Conservation (phyloP, 495 filamentous ascomycete species). For the Staphylotrichum longicolle region DNA sequence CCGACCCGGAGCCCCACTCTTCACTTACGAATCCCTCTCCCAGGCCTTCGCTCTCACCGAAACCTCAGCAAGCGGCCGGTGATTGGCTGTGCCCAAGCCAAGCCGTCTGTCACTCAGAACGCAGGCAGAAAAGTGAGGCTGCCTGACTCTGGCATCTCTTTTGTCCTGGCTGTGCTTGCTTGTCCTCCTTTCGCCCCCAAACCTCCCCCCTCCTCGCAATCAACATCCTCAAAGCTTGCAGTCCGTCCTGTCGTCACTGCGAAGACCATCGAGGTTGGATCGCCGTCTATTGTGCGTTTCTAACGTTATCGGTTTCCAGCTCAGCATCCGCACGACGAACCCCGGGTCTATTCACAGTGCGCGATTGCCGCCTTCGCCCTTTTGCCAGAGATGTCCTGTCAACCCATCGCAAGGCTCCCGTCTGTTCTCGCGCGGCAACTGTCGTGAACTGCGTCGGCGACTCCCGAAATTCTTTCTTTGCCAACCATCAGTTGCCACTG, state of each 20-base stretch:
- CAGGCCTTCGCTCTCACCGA: neutral
- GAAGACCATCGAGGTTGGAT: no score
- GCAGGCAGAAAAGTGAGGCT: slow-evolving; percentile 3
- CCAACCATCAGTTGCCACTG: no score
- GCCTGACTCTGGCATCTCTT: neutral
- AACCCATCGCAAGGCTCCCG: slow-evolving; percentile 5
- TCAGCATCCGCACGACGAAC: neutral
- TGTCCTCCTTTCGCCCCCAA: no score
- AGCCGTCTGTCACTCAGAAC: neutral
- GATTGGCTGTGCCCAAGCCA: neutral
- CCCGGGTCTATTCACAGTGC: no score
- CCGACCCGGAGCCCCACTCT: no score
- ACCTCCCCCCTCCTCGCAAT: neutral
- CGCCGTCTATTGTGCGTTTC: no score
- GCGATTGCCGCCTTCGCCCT: neutral
- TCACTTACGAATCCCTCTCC: neutral
- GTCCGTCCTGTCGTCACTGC: no score
- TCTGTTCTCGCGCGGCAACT: neutral
- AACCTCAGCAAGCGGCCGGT: neutral
- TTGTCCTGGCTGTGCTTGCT: no score
- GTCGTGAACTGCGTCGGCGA: neutral
- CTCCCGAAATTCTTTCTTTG: neutral
- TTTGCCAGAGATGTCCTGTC: slow-evolving; percentile 1
- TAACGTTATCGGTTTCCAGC: no score
- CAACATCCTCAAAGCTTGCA: neutral